Evolutionary conservation across 1,284 basidiomycete genomes (phyloP).

Genomic region (Exobasidium cylindrosporum): DNA sequence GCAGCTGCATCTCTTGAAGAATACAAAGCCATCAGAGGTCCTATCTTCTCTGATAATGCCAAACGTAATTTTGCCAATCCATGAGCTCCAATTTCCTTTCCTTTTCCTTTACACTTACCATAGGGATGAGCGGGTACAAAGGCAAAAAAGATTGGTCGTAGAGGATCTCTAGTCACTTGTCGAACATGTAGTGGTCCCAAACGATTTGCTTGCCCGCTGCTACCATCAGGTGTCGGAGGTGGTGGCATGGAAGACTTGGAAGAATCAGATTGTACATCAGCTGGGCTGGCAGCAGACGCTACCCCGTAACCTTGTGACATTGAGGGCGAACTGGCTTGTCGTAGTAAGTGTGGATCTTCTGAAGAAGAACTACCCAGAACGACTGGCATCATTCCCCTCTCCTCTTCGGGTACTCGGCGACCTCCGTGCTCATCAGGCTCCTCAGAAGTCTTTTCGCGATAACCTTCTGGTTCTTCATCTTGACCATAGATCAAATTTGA

Average conservation of each 20-base stretch:
- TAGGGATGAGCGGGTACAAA: slow-evolving; percentile 15
- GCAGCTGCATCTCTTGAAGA: slow-evolving; percentile 14
- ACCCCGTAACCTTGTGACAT: not conserved
- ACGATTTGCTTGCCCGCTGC: not conserved
- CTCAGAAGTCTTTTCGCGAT: not conserved
- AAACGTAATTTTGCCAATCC: not conserved
- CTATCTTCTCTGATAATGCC: not conserved
- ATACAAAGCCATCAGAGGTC: slow-evolving; percentile 12
- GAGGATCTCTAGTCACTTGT: slow-evolving; percentile 13
- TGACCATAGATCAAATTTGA: not conserved
- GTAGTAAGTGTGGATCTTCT: slow-evolving; percentile 10
- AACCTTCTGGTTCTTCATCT: not conserved
- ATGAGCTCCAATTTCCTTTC: slow-evolving; percentile 6
- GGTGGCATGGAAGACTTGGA: not conserved
- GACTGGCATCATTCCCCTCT: slow-evolving; percentile 12
- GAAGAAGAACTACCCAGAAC: slow-evolving; percentile 13
- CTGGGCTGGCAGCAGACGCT: not conserved
- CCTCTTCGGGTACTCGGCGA: not conserved
- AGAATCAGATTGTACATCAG: slow-evolving; percentile 3
- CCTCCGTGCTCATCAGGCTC: not conserved
- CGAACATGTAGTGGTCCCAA: slow-evolving; percentile 13
- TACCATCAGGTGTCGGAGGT: not conserved
- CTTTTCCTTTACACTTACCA: not conserved
- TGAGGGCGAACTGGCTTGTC: slow-evolving; percentile 11
- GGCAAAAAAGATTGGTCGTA: slow-evolving; percentile 15